Evolutionary conservation across 257 asterid genomes (phyloP), one percentile per base, ranked within the genome.

Genomic region (Prunella vulgaris): DNA sequence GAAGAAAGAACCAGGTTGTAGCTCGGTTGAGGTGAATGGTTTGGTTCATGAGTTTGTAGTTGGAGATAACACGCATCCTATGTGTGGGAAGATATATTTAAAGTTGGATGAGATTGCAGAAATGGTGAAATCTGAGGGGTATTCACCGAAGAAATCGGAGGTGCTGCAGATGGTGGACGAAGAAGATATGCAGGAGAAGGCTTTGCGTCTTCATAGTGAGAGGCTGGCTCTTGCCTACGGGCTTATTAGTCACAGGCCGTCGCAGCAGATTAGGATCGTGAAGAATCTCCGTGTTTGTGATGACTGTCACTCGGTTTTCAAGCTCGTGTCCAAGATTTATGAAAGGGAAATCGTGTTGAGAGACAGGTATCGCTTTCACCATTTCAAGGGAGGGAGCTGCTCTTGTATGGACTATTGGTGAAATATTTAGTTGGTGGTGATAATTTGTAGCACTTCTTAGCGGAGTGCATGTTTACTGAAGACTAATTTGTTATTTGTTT

Each of bases 1-100:
- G 79, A 88, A 80, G 84, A 92, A 92, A 74, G 93, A 92, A 71
- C 97, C 95, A 28, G 96, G 98, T 1, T 84, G 90, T 58, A 92
- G 98, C 83, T 86, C 76, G 20, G 81, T 92, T 57, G 96, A 92
- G 80, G 83, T 80, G 10, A 61, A 87, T 37, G 93, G 93, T 25
- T 37, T n/a, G 15, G 88, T 87, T 52, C 87, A 87, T n/a, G 87
- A 88, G 74, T 87, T 92, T 79, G 66, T 84, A 38, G 91, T 82
- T 2, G 91, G 93, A 24, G 93, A 91, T 58, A 77, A 28, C 27
- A 60, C 85, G 7, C 95, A 89, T 66, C 84, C 87, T 33, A 63
- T 52, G 72, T 82, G 87, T 2, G 69, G 68, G 78, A 58, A 84
- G 57, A 88, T 88, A 38, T 90, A 86, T 77, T 64, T 42, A 15